Conservation (phyloP, 164 flowering plant genomes). For the Liriodendron chinense region DNA sequence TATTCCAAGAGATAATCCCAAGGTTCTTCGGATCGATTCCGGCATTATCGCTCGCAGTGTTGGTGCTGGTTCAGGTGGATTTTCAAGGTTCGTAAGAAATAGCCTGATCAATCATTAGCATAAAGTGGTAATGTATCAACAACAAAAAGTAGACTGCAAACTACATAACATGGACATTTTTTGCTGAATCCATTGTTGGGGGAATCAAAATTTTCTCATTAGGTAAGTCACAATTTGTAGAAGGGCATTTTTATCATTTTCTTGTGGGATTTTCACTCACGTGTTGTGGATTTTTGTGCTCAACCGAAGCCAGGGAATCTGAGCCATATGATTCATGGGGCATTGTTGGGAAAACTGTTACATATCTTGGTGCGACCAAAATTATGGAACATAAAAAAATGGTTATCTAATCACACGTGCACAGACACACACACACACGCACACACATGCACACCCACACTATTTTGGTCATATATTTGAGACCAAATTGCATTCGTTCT, state of each 20-base stretch:
- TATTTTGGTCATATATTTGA: background rate
- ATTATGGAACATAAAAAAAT: background rate
- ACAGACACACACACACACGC: background rate
- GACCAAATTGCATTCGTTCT: background rate
- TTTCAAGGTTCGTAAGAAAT: conserved; percentile 50
- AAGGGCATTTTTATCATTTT: background rate
- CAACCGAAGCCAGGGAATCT: background rate
- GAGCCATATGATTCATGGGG: background rate
- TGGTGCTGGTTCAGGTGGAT: conserved; percentile 98
- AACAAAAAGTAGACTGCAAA: background rate
- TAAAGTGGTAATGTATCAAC: background rate
- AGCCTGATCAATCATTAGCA: background rate
- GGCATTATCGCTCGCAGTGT: conserved; percentile 63
- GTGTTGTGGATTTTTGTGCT: background rate
- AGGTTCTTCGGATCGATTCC: conserved; percentile 53
- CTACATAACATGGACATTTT: background rate
- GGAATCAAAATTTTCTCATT: too few relatives aligned
- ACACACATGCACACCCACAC: background rate
- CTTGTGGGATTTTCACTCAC: background rate
- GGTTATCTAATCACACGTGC: background rate
- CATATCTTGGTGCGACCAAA: background rate
- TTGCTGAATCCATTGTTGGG: too few relatives aligned
- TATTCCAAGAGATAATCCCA: conserved; percentile 47
- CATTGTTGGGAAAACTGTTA: background rate
- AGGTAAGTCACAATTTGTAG: background rate